phyloP scores from a whole-genome alignment of 2,329 filamentous ascomycete species.

The Hyphodiscus sp. region DNA sequence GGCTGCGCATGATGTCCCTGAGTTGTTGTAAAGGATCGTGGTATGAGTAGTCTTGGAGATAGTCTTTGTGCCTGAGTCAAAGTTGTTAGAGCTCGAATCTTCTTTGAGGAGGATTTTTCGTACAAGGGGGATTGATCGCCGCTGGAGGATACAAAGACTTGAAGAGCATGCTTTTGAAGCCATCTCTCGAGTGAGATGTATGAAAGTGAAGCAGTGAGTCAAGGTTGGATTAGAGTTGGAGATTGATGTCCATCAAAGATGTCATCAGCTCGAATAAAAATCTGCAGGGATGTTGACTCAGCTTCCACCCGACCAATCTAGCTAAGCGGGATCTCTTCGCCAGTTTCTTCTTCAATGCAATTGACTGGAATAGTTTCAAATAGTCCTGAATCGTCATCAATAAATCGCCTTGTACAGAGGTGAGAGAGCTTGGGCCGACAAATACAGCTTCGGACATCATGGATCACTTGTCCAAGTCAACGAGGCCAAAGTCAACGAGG shows the following conservation, averaged over 20 bases:
- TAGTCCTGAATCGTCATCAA: too few species aligned
- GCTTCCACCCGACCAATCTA: too few species aligned
- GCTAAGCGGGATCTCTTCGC: too few species aligned
- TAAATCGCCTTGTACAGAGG: too few species aligned
- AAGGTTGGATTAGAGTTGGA: neutral
- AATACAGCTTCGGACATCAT: too few species aligned
- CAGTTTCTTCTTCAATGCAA: too few species aligned
- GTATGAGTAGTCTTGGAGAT: slow-evolving; percentile 1
- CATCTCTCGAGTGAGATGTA: slow-evolving; percentile 7
- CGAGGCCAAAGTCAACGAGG: too few species aligned
- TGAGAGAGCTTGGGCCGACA: too few species aligned
- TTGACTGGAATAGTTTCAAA: too few species aligned
- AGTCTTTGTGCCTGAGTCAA: neutral
- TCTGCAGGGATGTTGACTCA: neutral
- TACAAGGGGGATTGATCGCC: slow-evolving; percentile 18
- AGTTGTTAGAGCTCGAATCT: slow-evolving; percentile 6
- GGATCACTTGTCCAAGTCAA: too few species aligned
- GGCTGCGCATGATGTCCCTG: slow-evolving; percentile 22
- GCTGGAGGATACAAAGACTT: slow-evolving; percentile 25
- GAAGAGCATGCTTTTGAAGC: slow-evolving; percentile 23
- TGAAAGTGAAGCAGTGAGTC: neutral
- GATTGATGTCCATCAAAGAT: neutral
- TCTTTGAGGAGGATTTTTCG: neutral
- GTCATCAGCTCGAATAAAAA: neutral
- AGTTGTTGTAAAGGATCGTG: slow-evolving; percentile 21